Percentiles rank a stretch among this genome's conserved stretches.
These are phyloP conservation scores for Datura wrightii DNA, from an alignment of 257 asterid genomes.

Conservation along the genomic window DNA sequence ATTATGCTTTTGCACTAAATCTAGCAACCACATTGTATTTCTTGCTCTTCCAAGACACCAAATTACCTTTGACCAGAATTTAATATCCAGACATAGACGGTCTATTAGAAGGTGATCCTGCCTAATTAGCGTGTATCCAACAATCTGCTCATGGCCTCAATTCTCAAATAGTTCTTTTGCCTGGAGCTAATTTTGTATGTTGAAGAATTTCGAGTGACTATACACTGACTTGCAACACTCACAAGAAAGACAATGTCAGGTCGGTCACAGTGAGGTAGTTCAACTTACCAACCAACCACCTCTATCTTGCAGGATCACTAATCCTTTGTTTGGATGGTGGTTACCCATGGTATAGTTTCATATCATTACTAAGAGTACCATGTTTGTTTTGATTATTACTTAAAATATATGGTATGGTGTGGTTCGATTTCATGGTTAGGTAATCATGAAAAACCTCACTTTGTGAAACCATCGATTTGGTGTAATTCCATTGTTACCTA, in stretches of 20 bases:
- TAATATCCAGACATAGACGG: background rate
- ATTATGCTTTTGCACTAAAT: background rate
- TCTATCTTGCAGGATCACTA: background rate
- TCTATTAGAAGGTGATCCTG: background rate
- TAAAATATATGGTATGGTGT: no score
- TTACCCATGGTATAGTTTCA: no score
- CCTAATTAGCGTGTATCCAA: background rate
- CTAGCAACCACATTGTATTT: background rate
- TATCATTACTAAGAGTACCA: no score
- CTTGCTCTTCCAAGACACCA: background rate
- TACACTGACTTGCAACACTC: constrained; percentile 1
- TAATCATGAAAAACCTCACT: no score
- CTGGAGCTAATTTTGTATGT: background rate
- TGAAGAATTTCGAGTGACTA: background rate
- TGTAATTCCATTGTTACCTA: no score
- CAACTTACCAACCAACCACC: background rate
- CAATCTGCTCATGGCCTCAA: background rate
- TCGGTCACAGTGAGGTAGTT: constrained; percentile 12
- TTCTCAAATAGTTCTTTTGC: no score
- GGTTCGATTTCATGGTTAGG: no score
- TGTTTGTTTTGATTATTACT: no score
- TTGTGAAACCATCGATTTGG: no score
- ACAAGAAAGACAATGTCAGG: background rate
- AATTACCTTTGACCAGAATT: background rate
- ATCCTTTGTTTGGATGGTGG: no score